Percentiles rank a stretch among this genome's conserved stretches.
These are phyloP conservation scores for Ophiostoma sp. DNA, from an alignment of 2,329 filamentous ascomycete species.

Conservation along the genomic window DNA sequence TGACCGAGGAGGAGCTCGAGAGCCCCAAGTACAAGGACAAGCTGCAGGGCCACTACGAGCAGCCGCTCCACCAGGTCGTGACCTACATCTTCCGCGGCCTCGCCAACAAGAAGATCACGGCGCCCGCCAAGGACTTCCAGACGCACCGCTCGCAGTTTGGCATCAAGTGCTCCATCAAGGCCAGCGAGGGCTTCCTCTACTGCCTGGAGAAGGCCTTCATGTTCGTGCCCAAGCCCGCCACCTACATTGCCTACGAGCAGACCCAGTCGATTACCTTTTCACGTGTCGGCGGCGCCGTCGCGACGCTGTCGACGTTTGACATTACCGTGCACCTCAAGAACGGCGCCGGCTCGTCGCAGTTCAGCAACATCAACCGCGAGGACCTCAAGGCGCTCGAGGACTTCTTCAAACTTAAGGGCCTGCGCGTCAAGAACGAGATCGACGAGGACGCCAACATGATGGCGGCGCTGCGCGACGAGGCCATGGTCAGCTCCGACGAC, in stretches of 20 bases:
- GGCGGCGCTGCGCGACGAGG: slow-evolving; percentile 74
- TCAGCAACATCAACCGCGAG: slow-evolving; percentile 98
- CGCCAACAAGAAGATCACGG: slow-evolving; percentile 90
- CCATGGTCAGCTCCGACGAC: slow-evolving; percentile 80
- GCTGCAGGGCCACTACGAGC: slow-evolving; percentile 83
- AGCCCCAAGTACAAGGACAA: slow-evolving; percentile 77
- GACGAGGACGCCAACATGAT: slow-evolving; percentile 81
- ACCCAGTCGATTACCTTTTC: slow-evolving; percentile 90
- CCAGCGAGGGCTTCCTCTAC: slow-evolving; percentile 95
- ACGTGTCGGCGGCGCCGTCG: slow-evolving; percentile 87
- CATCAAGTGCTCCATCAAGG: slow-evolving; percentile 99
- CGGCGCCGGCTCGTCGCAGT: slow-evolving; percentile 83
- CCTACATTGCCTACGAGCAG: slow-evolving; percentile 94
- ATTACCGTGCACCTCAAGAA: slow-evolving; percentile 89
- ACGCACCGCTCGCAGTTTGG: slow-evolving; percentile 91
- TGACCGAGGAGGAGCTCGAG: slow-evolving; percentile 82
- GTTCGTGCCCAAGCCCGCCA: slow-evolving; percentile 97
- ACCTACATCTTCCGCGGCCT: slow-evolving; percentile 93
- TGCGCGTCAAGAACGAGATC: slow-evolving; percentile 98
- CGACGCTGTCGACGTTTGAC: slow-evolving; percentile 91
- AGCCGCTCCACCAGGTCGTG: slow-evolving; percentile 87
- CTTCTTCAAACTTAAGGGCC: slow-evolving; percentile 93
- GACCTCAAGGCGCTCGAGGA: slow-evolving; percentile 94
- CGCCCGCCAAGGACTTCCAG: slow-evolving; percentile 88
- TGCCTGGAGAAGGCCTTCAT: slow-evolving; percentile 97